Evolutionary conservation across 2,329 filamentous ascomycete genomes (phyloP), one percentile per base, ranked within the genome.

Genomic region (Pseudogymnoascus sp.): DNA sequence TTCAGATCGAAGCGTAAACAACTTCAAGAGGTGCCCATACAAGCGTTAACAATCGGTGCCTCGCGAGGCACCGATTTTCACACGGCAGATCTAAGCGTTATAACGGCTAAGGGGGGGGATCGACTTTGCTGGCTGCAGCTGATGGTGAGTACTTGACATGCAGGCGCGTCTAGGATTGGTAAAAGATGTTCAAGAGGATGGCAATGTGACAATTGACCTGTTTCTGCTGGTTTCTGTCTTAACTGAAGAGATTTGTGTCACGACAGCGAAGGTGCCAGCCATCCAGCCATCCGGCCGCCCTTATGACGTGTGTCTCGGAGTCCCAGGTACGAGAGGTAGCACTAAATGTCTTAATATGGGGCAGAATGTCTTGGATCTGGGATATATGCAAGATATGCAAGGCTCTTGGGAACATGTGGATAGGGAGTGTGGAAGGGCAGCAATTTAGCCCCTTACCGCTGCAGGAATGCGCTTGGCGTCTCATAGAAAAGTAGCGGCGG

Each of bases 171-270:
- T 56, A 34, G 6, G 46, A 34, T 18, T 56, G 46, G 46, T 18
- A 56, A 56, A 56, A 56, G 46, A 56, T 56, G 46, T 56, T 56
- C 46, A 56, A 18, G 8, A 34, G 25, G 25, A 53, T 53, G 46
- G 46, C 25, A 53, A 56, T 56, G 46, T 56, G 46, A 56, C 46
- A 56, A 56, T 56, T 34, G 46, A 56, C 46, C 18, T 56, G 46
- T 56, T 31, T 56, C 43, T 49, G 23, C 23, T 31, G 6, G 43
- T 11, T 25, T 18, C n/a, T 34, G 25, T 56, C 46, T 56, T 5
- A 56, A 56, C 46, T 31, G 46, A 56, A 56, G 46, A 56, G 46
- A 56, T 56, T 53, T 53, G 46, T 53, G n/a, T 53, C 46, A 53
- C 46, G 25, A 53, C 46, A 18, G 25, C 46, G 8, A 53, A 11